Percentiles rank a stretch among this genome's conserved stretches.
Conservation (phyloP, 78 protist species). For the Guillardia theta region DNA sequence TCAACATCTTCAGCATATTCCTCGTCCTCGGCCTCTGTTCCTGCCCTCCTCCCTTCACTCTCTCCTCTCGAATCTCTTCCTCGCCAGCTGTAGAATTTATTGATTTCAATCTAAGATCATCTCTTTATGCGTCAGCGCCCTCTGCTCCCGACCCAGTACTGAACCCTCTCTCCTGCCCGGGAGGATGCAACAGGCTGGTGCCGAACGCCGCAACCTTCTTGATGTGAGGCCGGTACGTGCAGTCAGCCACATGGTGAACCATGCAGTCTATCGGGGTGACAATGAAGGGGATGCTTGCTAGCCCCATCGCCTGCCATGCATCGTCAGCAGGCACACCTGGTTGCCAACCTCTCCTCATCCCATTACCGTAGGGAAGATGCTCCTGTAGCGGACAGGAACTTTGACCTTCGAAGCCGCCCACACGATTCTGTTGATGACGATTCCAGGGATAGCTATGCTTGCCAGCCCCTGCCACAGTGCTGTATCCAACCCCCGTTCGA, state of each 20-base stretch:
- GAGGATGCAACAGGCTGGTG: too few species aligned
- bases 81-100: too few species aligned
- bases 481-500: neutral
- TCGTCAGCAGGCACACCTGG: neutral
- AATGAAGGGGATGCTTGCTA: neutral
- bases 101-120: too few species aligned
- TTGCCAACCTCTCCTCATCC: neutral
- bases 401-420: neutral
- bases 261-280: neutral
- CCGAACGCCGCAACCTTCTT: too few species aligned
- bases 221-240: too few species aligned
- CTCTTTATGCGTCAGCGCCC: too few species aligned
- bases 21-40: too few species aligned
- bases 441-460: neutral
- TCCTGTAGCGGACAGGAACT: neutral
- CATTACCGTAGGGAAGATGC: neutral
- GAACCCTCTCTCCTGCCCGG: too few species aligned
- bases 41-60: too few species aligned
- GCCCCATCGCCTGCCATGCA: neutral
- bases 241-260: neutral
- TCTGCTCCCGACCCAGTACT: too few species aligned
- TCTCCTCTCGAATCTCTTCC: too few species aligned
- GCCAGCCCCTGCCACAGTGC: neutral
- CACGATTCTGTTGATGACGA: neutral
- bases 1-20: too few species aligned